phyloP scores from a whole-genome alignment of 2,329 filamentous ascomycete species.

The Fusarium nanum region DNA sequence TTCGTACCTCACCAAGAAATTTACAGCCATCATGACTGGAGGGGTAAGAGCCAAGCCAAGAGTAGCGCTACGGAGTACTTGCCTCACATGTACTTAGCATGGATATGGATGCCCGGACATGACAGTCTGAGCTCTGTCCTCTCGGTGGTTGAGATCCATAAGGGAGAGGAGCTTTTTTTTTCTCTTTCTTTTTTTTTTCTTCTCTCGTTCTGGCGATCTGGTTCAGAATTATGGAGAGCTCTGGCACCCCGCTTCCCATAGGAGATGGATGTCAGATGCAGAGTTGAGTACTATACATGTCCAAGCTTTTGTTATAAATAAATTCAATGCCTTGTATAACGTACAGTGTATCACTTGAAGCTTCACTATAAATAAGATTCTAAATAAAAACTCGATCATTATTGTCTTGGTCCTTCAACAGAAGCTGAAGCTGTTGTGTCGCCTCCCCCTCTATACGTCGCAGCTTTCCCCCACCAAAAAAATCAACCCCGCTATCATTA shows the following conservation, averaged over 20 bases:
- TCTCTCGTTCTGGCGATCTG: conserved; percentile 36
- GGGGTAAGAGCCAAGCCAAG: conserved; percentile 24
- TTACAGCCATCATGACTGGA: conserved; percentile 33
- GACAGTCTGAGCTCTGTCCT: conserved; percentile 17
- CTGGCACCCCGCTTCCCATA: conserved; percentile 37
- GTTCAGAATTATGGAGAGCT: conserved; percentile 43
- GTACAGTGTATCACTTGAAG: neutral
- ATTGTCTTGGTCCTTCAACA: neutral
- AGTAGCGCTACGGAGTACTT: conserved; percentile 42
- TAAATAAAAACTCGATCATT: neutral
- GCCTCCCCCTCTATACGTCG: conserved; percentile 24
- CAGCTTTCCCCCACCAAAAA: conserved; percentile 42
- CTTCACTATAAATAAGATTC: neutral
- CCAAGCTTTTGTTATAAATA: neutral
- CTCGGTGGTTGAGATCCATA: conserved; percentile 25
- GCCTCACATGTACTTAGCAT: conserved; percentile 37
- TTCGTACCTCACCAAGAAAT: conserved; percentile 37
- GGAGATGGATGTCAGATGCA: conserved; percentile 24
- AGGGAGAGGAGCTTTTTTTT: conserved; percentile 24
- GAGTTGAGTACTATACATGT: neutral
- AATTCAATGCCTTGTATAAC: neutral
- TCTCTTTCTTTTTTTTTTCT: conserved; percentile 16
- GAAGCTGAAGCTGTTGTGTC: conserved; percentile 14
- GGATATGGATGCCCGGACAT: conserved; percentile 19
- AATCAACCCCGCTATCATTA: conserved; percentile 37